Base-by-base conservation (phyloP, 345 rosid genomes). In the Turnera subulata region DNA sequence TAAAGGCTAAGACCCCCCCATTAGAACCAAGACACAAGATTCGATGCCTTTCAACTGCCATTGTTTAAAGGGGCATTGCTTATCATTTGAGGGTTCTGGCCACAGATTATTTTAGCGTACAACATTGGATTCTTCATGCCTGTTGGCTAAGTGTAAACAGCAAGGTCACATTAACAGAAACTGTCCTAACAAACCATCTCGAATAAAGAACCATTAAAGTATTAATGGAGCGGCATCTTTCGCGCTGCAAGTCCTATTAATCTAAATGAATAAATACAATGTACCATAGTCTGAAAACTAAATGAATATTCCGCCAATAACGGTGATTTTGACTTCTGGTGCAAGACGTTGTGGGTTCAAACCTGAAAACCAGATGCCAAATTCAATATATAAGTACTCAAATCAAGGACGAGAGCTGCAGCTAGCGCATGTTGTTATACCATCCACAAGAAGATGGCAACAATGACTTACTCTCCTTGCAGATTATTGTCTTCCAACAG, bases 71-170 rank as follows among this genome's bases (percentile, higher is more conserved):
- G 45, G 48, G 35, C 17, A 55, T 22, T 23, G 19, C 35, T 16
- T 5, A 7, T 55, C 21, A 38, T 40, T 25, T 22, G n/a, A n/a
- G n/a, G n/a, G n/a, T n/a, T n/a, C n/a, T n/a, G n/a, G n/a, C n/a
- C n/a, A n/a, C n/a, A n/a, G n/a, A n/a, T n/a, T n/a, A n/a, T n/a
- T n/a, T n/a, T n/a, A n/a, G n/a, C n/a, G n/a, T n/a, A n/a, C n/a
- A n/a, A n/a, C 59, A 39, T 39, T 55, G 59, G 47, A 55, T 55
- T 39, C 59, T 55, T 43, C 47, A 14, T 20, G 32, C 33, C 21
- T 23, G 47, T 11, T 55, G 46, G 19, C 47, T 55, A 40, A 7
- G 2, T 55, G 59, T 16, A 12, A 40, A 38, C 40, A 38, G 26
- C 46, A 21, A 55, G 16, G 20, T n/a, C n/a, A n/a, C n/a, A n/a